Base-by-base conservation (phyloP, 176 grass and related monocot species). In the Dendrocalamus sinicus region DNA sequence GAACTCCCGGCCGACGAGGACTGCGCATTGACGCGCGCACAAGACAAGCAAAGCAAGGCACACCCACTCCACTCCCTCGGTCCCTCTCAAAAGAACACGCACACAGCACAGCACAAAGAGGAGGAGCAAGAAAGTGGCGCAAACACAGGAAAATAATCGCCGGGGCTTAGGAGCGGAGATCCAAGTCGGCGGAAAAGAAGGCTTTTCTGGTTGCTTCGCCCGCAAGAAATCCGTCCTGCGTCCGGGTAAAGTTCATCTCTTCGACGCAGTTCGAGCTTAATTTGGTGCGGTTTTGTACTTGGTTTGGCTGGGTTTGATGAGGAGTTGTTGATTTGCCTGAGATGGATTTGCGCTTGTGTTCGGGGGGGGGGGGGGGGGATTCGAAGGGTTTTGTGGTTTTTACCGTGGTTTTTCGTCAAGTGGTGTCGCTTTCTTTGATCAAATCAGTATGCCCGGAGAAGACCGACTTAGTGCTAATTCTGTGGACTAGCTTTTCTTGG, bases 11-110 rank as follows among this genome's bases (percentile, higher is more conserved):
- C 48, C 15, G 51, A 12, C 30, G 63, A 51, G 28, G 26, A 89
- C 70, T 89, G 80, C 67, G 74, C 75, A 72, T 52, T 87, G 85
- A 91, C 81, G 85, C 75, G 51, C 52, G 85, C 89, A 30, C 80
- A 6, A 46, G 52, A 47, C 48, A 11, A 76, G 46, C 60, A 63
- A 48, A 61, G 63, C 58, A 24, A 59, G 47, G 58, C 55, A 32
- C 67, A 79, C 84, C 80, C 69, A 48, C 75, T 79, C 79, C 64
- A 28, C 37, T 39, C 64, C 41, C 30, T 60, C 67, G 35, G 35
- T 46, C 45, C 45, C 54, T 22, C 57, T 23, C 9, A 3, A 72
- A 78, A 69, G 52, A 86, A 61, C 53, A 81, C 77, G 62, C 83
- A 48, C 87, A 78, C 57, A 73, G 5, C 30, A 11, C 77, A 51